phyloP scores from a whole-genome alignment of 352 stramenopile genomes.

The Chrysophaeum taylorii region DNA sequence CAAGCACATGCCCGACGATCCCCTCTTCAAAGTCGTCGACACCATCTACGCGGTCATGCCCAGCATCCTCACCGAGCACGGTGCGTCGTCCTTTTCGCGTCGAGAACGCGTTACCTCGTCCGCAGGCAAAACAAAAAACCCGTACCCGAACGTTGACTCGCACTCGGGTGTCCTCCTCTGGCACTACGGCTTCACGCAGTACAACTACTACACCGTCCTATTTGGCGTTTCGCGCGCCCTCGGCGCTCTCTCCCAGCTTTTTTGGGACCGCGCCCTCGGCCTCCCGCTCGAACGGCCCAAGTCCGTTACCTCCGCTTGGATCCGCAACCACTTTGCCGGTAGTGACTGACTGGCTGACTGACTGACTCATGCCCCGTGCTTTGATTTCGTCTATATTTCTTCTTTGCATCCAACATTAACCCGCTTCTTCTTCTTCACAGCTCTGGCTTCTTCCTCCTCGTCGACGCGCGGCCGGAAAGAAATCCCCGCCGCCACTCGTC shows the following conservation, averaged over 20 bases:
- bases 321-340: no score
- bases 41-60: slow-evolving; percentile 99
- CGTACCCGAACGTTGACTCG: slow-evolving; percentile 97
- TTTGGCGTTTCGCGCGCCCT: slow-evolving; percentile 96
- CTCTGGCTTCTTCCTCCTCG: no score
- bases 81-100: background rate
- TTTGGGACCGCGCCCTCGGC: slow-evolving; percentile 90
- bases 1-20: slow-evolving; percentile 97
- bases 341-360: no score
- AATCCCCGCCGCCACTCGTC: no score
- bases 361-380: no score
- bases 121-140: slow-evolving; percentile 99
- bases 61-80: slow-evolving; percentile 92
- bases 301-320: slow-evolving; percentile 93
- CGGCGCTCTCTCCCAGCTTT: slow-evolving; percentile 94
- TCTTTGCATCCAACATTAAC: no score
- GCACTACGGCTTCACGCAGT: slow-evolving; percentile 97
- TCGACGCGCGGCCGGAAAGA: no score
- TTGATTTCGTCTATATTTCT: no score
- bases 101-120: background rate
- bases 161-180: slow-evolving; percentile 95
- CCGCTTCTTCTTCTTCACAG: no score
- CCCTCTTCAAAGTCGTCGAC: slow-evolving; percentile 97
- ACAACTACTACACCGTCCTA: slow-evolving; percentile 99
- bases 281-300: slow-evolving; percentile 96